Evolutionary conservation across 1,284 basidiomycete genomes (phyloP), one percentile per base, ranked within the genome.

Genomic region (Pseudozyma thailandica): DNA sequence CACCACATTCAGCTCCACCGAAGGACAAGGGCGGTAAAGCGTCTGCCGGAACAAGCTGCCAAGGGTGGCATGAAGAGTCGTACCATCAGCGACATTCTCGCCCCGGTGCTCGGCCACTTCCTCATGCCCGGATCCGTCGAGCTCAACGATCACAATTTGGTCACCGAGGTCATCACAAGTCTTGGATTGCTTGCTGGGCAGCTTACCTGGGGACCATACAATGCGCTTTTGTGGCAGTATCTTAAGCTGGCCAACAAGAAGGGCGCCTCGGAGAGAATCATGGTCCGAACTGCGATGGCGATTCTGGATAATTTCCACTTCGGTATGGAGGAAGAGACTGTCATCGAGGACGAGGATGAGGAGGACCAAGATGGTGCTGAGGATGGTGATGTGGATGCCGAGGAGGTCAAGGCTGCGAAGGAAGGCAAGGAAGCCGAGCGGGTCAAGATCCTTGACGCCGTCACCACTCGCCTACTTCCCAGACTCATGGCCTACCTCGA

Each of bases 221-320:
- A 92, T 80, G 86, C 86, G 2, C 84, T 94, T 35, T 88, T 96
- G 6, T 90, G 91, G 82, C 90, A 90, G 68, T 97, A 94, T 78
- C 85, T 98, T 55, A 89, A 88, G 66, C 85, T 90, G 6, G 89
- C 90, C 16, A 89, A 88, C 72, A 86, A 87, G 26, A 92, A 90
- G 80, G 88, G 90, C 43, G 85, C 87, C n/a, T 87, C 89, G 4
- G 91, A 95, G 75, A 90, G 91, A 54, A 88, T 93, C 20, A 92
- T 90, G 80, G 88, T 97, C n/a, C 89, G 96, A 28, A 87, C 91
- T 0, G 87, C 97, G 12, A 92, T 98, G 7, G 86, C 92, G 1
- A 85, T 98, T 12, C 86, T 99, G 52, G 92, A 96, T 80, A 90
- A 90, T 78, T 98, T 98, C 86, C 92, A 93, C 80, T 98, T 98